Evolutionary conservation across 768 basidiomycete species (phyloP), one percentile per base, ranked within the genome.

Genomic region (Hericium rajendrae): DNA sequence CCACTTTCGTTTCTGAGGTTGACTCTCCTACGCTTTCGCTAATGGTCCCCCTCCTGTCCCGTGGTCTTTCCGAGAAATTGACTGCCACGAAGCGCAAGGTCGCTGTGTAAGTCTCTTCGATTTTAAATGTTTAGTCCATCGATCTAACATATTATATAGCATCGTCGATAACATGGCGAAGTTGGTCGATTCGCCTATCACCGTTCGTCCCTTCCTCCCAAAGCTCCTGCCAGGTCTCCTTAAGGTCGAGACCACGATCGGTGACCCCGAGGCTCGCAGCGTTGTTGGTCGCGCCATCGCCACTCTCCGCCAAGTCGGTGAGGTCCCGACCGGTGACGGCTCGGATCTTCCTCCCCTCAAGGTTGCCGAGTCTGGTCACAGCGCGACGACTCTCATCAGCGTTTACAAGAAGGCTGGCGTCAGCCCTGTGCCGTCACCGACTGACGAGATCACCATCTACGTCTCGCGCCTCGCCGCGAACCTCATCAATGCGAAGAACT

Each of bases 1-100:
- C 94, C 74, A 97, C 94, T 73, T 97, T 97, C 86, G 94, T 97
- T 91, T 91, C 94, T 54, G 94, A 97, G 80, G 94, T 97, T 74
- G 94, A 97, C 67, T 93, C 94, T 52, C 82, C 94, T 57, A 97
- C 94, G 64, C 87, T 97, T 64, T 97, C 94, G 66, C 85, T 97
- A 64, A 97, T 97, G 92, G 94, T 94, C 59, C 94, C 94, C 68
- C 85, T 97, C 18, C 78, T 97, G 55, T 82, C 91, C 59, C 91
- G 94, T 79, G 94, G 94, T 83, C 80, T 95, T 62, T 80, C 73
- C 61, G 94, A 97, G 80, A 95, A 95, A 77, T 81, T 93, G 60
- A 97, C 94, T 53, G 86, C 94, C 62, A 95, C 85, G 64, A 97
- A 97, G 81, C 93, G 94, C 64, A 95, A 94, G 77, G 94, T 97